phyloP scores from a whole-genome alignment of 1,284 basidiomycete genomes.

The Trametes polyzona region DNA sequence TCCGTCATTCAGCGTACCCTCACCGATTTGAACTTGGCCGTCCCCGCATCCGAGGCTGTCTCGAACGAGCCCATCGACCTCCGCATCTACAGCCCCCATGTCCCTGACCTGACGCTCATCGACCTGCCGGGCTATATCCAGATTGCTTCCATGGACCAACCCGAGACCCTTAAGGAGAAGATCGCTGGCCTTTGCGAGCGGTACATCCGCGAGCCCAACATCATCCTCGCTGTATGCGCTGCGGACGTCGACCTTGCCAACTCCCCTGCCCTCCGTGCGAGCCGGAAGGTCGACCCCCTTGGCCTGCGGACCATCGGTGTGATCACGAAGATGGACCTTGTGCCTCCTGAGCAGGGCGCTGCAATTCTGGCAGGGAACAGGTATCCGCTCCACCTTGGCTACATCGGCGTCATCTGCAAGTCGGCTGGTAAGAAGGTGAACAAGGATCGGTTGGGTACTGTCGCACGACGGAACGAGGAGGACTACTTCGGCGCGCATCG shows the following conservation, averaged over 20 bases:
- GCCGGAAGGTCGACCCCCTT: conserved; percentile 92
- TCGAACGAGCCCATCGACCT: conserved; percentile 97
- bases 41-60: conserved; percentile 87
- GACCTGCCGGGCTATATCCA: conserved; percentile 99
- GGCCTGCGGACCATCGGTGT: conserved; percentile 97
- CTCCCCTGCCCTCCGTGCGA: conserved; percentile 93
- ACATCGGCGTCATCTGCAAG: conserved; percentile 97
- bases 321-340: conserved; percentile 98
- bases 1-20: conserved; percentile 89
- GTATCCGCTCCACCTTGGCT: conserved; percentile 97
- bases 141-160: conserved; percentile 94
- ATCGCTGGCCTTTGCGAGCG: conserved; percentile 90
- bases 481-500: conserved; percentile 80
- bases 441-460: conserved; percentile 49
- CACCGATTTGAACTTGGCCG: conserved; percentile 94
- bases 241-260: conserved; percentile 99
- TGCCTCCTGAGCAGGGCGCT: conserved; percentile 84
- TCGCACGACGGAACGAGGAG: conserved; percentile 74
- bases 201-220: conserved; percentile 98
- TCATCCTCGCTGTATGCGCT: conserved; percentile 96
- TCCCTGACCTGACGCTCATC: conserved; percentile 96
- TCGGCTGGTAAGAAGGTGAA: conserved; percentile 52
- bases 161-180: conserved; percentile 92
- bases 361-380: conserved; percentile 86
- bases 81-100: conserved; percentile 93